phyloP scores from a whole-genome alignment of 805 yeast species.

The Saccharomycopsis fibuligera region DNA sequence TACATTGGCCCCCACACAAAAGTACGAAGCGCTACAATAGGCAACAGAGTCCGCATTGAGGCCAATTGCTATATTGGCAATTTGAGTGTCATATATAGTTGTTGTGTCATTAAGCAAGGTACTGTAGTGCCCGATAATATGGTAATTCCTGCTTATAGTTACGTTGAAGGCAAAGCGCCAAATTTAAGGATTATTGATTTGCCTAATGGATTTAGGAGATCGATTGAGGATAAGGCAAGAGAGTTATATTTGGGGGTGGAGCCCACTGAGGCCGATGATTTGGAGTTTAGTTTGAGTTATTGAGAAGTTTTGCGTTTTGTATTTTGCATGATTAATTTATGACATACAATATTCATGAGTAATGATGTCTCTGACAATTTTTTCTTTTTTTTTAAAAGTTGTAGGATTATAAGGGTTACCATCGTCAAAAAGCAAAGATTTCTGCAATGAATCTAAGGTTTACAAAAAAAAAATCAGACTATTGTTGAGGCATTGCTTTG shows the following conservation, averaged over 20 bases:
- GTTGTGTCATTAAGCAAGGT: slow-evolving; percentile 39
- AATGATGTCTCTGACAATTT: no score
- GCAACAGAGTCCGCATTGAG: slow-evolving; percentile 43
- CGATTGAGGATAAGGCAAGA: slow-evolving; percentile 21
- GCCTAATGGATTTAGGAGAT: slow-evolving; percentile 21
- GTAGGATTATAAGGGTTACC: no score
- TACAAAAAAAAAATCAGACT: no score
- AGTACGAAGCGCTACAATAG: slow-evolving; percentile 34
- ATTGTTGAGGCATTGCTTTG: no score
- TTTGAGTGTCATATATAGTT: slow-evolving; percentile 38
- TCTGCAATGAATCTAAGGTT: no score
- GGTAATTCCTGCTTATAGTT: slow-evolving; percentile 44
- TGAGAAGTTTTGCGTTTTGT: no score
- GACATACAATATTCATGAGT: no score
- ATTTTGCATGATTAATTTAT: no score
- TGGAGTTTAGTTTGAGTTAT: neutral
- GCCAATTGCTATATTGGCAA: slow-evolving; percentile 32
- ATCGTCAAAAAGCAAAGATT: no score
- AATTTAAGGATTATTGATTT: slow-evolving; percentile 20
- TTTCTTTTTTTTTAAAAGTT: no score
- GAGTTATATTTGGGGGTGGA: slow-evolving; percentile 14
- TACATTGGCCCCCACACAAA: slow-evolving; percentile 31
- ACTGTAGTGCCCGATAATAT: slow-evolving; percentile 34
- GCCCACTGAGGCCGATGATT: neutral
- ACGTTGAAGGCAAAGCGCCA: slow-evolving; percentile 26